Conservation (phyloP, 805 yeast genomes). For the Candida caryicola region DNA sequence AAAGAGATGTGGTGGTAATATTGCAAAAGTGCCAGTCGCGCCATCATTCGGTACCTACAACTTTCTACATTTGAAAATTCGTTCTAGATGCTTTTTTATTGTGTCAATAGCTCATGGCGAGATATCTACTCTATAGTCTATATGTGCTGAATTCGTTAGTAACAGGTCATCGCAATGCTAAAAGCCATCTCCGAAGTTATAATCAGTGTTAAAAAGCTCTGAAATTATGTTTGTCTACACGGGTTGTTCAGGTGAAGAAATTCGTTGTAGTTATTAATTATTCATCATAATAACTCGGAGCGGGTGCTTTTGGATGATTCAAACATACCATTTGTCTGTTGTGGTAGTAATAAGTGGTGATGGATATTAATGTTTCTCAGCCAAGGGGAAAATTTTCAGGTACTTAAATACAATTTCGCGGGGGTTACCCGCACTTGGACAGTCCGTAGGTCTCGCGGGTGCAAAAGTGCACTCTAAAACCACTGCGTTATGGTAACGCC, state of each 20-base stretch:
- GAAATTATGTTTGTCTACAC: conserved; percentile 53
- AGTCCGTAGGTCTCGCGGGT: not conserved
- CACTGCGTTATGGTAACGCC: conserved; percentile 2
- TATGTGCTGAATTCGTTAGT: not conserved
- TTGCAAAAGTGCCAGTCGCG: too few species aligned
- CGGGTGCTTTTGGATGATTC: not conserved
- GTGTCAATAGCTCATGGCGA: too few species aligned
- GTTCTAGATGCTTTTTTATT: too few species aligned
- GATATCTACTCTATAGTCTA: too few species aligned
- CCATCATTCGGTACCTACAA: too few species aligned
- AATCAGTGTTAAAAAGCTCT: conserved; percentile 73
- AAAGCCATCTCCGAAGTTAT: conserved; percentile 5
- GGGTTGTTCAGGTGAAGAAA: conserved; percentile 68
- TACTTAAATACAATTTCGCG: not conserved
- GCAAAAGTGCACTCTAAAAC: not conserved
- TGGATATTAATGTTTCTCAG: conserved; percentile 1
- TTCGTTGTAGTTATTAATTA: conserved; percentile 42
- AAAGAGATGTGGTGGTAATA: too few species aligned
- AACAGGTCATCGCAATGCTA: not conserved
- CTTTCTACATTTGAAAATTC: too few species aligned
- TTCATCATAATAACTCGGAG: conserved; percentile 26
- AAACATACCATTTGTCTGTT: conserved; percentile 8
- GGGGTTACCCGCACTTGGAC: conserved; percentile 7
- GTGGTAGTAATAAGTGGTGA: not conserved
- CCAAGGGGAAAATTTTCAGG: not conserved